Evolutionary conservation across 306 rosid species (phyloP).

Genomic region (Dicorynia guianensis): DNA sequence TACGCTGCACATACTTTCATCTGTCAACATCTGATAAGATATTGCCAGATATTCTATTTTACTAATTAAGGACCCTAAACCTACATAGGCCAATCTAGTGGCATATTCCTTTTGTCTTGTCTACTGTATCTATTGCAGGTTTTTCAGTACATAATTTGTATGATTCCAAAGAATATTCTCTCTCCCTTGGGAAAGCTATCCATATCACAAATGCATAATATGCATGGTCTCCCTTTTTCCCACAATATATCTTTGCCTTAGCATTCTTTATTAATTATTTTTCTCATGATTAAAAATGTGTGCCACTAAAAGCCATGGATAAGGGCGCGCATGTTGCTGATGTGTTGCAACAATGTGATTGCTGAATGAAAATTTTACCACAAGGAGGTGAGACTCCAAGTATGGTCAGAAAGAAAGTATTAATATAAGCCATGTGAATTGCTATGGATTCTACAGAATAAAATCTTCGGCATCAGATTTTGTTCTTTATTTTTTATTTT

Average conservation of each 20-base stretch:
- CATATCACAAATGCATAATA: conserved; percentile 32
- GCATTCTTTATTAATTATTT: background rate
- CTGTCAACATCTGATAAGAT: conserved; percentile 6
- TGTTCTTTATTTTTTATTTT: background rate
- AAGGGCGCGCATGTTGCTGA: conserved; percentile 26
- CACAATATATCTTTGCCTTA: conserved; percentile 20
- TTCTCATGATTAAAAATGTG: conserved; percentile 12
- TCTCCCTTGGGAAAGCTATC: background rate
- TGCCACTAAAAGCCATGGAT: conserved; percentile 22
- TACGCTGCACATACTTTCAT: background rate
- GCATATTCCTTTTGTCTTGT: conserved; percentile 19
- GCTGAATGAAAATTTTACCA: conserved; percentile 23
- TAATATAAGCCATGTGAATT: conserved; percentile 26
- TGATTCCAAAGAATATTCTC: conserved; percentile 43
- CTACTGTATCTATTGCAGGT: conserved; percentile 12
- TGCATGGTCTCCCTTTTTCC: conserved; percentile 43
- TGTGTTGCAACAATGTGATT: conserved; percentile 21
- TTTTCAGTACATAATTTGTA: background rate
- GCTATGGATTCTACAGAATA: background rate
- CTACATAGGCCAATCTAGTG: conserved; percentile 18
- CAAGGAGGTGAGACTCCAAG: background rate
- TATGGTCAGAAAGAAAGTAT: conserved; percentile 38
- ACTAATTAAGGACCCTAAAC: conserved; percentile 16
- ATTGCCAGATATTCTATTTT: background rate
- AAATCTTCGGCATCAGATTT: background rate